Conservation (phyloP, 306 rosid species). For the Urtica urens region DNA sequence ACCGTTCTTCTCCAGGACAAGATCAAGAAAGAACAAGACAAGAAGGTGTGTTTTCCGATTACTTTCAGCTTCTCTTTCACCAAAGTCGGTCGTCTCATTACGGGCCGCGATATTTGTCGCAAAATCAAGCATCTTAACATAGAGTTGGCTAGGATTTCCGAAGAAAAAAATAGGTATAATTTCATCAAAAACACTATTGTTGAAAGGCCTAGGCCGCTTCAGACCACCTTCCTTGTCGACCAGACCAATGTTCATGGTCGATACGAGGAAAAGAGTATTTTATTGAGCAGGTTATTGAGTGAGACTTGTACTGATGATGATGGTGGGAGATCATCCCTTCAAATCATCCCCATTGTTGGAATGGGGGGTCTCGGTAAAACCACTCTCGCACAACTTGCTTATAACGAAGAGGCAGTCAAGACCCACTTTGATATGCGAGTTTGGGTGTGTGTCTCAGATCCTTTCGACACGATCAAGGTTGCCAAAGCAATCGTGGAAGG, state of each 20-base stretch:
- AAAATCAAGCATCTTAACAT: constrained; percentile 5
- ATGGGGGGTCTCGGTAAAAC: constrained; percentile 23
- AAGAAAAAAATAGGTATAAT: too few species aligned
- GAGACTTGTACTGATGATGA: background rate
- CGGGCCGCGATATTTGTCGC: background rate
- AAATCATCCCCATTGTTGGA: constrained; percentile 11
- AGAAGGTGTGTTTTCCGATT: constrained; percentile 10
- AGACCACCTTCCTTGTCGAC: constrained; percentile 10
- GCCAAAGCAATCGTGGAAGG: constrained; percentile 1
- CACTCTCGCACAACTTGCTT: constrained; percentile 7
- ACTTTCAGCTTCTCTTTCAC: too few species aligned
- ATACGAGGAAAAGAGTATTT: background rate
- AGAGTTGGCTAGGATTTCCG: background rate
- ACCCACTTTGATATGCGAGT: constrained; percentile 1
- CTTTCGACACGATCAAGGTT: constrained; percentile 10
- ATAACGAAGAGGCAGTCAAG: constrained; percentile 3
- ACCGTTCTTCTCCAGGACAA: background rate
- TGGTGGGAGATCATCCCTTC: background rate
- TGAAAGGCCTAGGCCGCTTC: too few species aligned
- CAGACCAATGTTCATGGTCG: constrained; percentile 5
- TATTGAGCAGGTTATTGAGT: background rate
- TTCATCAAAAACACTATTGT: too few species aligned
- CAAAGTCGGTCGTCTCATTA: background rate
- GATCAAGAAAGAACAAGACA: background rate
- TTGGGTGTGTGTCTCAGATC: constrained; percentile 17